A percentile compares a stretch with the other conserved stretches of the same genome.
phyloP scores from a whole-genome alignment of 2,329 filamentous ascomycete species.

The Xylaria sp. region DNA sequence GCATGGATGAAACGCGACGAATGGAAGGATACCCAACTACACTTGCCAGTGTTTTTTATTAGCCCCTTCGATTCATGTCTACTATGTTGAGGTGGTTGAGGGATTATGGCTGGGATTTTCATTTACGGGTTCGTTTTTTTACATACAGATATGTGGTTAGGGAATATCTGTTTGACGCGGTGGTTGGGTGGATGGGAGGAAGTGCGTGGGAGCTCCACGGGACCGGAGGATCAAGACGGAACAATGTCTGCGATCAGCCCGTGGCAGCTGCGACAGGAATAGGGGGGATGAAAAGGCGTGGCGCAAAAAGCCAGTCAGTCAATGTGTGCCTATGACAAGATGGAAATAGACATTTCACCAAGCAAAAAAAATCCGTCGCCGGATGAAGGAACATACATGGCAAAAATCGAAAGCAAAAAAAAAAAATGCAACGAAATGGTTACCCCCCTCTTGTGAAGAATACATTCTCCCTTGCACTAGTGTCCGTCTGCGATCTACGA shows the following conservation, averaged over 20 bases:
- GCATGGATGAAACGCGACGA: slow-evolving; percentile 33
- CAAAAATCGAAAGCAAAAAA: slow-evolving; percentile 9
- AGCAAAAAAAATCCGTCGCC: slow-evolving; percentile 35
- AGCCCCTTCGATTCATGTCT: slow-evolving; percentile 27
- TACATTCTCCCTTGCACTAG: background rate
- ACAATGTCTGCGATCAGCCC: slow-evolving; percentile 12
- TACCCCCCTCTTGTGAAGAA: slow-evolving; percentile 8
- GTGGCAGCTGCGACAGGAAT: slow-evolving; percentile 16
- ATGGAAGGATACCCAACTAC: slow-evolving; percentile 34
- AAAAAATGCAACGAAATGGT: slow-evolving; percentile 5
- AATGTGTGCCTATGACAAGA: slow-evolving; percentile 25
- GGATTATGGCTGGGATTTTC: slow-evolving; percentile 12
- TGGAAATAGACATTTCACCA: slow-evolving; percentile 38
- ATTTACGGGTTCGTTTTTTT: slow-evolving; percentile 12
- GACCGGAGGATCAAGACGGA: slow-evolving; percentile 20
- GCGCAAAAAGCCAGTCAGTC: slow-evolving; percentile 19
- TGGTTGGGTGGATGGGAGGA: slow-evolving; percentile 19
- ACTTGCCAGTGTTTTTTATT: slow-evolving; percentile 27
- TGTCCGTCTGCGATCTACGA: background rate
- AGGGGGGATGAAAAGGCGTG: slow-evolving; percentile 24
- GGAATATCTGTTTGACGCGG: slow-evolving; percentile 16
- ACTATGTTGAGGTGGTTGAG: slow-evolving; percentile 26
- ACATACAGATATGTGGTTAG: slow-evolving; percentile 29
- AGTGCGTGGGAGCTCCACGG: slow-evolving; percentile 19
- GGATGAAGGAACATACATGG: slow-evolving; percentile 33